Conservation (phyloP, 2,329 filamentous ascomycete species). For the Penicillium fuscoglaucum region DNA sequence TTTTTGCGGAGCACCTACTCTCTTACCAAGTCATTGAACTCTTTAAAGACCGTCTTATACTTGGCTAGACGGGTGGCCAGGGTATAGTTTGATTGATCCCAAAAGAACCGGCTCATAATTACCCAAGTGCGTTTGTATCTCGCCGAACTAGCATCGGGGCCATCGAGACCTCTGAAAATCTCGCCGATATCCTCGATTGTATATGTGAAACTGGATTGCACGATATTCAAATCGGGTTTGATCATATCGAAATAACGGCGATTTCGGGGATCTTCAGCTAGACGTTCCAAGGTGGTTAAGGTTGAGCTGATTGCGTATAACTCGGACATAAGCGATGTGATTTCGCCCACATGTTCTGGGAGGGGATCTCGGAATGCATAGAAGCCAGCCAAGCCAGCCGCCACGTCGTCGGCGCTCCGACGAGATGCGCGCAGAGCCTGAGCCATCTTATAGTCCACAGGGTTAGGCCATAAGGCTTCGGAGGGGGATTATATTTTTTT, state of each 20-base stretch:
- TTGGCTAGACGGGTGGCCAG: constrained; percentile 51
- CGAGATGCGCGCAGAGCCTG: constrained; percentile 47
- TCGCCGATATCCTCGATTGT: constrained; percentile 54
- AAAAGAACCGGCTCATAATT: constrained; percentile 49
- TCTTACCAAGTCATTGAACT: constrained; percentile 46
- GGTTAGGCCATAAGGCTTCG: constrained; percentile 23
- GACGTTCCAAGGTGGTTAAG: constrained; percentile 50
- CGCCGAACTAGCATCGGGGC: constrained; percentile 25
- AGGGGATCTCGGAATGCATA: constrained; percentile 52
- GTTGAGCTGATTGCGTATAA: constrained; percentile 56
- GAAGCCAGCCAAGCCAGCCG: constrained; percentile 53
- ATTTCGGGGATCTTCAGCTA: constrained; percentile 44
- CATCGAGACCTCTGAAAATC: constrained; percentile 46
- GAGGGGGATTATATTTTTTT: not conserved
- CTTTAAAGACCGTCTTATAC: constrained; percentile 53
- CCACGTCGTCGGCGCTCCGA: constrained; percentile 55
- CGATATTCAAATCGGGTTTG: constrained; percentile 50
- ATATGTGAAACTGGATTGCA: constrained; percentile 50
- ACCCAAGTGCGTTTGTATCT: constrained; percentile 54
- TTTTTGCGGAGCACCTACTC: constrained; percentile 41
- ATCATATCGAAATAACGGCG: constrained; percentile 43
- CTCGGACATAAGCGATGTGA: constrained; percentile 55
- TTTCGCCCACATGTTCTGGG: constrained; percentile 52
- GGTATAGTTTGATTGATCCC: constrained; percentile 47
- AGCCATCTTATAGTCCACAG: constrained; percentile 34